A percentile compares a stretch with the other conserved stretches of the same genome.
These are phyloP conservation scores for Amylostereum areolatum DNA, from an alignment of 1,284 basidiomycete species.

Conservation along the genomic window DNA sequence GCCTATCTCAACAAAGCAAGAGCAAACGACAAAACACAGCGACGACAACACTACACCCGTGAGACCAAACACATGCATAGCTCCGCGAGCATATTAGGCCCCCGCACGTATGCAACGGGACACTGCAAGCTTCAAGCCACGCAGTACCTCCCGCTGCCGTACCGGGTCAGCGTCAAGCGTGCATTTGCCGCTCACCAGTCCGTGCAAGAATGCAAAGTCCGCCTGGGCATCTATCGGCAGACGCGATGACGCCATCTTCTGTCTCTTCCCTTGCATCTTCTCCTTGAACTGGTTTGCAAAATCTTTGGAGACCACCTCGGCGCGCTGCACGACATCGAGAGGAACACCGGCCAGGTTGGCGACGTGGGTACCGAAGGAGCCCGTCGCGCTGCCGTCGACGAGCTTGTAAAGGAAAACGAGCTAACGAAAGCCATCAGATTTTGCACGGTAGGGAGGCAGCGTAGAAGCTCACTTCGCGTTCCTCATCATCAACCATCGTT, in stretches of 20 bases:
- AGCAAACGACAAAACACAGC: no score
- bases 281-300: conserved; percentile 85
- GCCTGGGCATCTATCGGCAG: conserved; percentile 79
- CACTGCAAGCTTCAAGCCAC: conserved; percentile 46
- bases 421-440: conserved; percentile 27
- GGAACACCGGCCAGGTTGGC: conserved; percentile 85
- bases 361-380: conserved; percentile 91
- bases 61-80: no score
- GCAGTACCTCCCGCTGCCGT: conserved; percentile 46
- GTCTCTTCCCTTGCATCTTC: conserved; percentile 62
- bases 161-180: conserved; percentile 47
- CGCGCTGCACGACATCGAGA: conserved; percentile 74
- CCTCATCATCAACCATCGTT: conserved; percentile 86
- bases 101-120: background rate
- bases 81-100: background rate
- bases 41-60: background rate
- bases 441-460: no score
- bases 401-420: conserved; percentile 93
- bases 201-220: conserved; percentile 77
- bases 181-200: conserved; percentile 46
- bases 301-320: conserved; percentile 80
- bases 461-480: conserved; percentile 58
- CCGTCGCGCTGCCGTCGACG: conserved; percentile 81
- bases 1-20: no score
- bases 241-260: conserved; percentile 44